Conservation (phyloP, 2,329 filamentous ascomycete genomes). For the Mariannaea sp. region DNA sequence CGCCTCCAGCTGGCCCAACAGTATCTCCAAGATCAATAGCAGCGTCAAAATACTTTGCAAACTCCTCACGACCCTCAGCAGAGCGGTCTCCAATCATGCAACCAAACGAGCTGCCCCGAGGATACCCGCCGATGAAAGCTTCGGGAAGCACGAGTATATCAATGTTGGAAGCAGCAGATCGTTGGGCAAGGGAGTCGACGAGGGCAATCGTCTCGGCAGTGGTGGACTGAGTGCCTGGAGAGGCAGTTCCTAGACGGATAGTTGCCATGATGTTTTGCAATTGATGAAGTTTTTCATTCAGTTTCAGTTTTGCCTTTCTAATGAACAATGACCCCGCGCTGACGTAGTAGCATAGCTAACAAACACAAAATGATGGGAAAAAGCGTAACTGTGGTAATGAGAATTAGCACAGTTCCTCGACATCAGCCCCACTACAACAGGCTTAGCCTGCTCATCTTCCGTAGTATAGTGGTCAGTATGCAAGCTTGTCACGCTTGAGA, state of each 20-base stretch:
- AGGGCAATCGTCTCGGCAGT: constrained; percentile 66
- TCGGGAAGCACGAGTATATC: constrained; percentile 88
- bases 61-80: constrained; percentile 77
- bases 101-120: constrained; percentile 79
- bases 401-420: background rate
- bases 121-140: constrained; percentile 90
- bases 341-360: too few species aligned
- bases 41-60: constrained; percentile 75
- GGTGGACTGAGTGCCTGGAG: constrained; percentile 56
- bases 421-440: constrained; percentile 14
- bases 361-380: too few species aligned
- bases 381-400: background rate
- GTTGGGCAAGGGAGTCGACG: constrained; percentile 65
- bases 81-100: constrained; percentile 72
- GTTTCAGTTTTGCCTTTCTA: too few species aligned
- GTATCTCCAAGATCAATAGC: constrained; percentile 87
- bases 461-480: constrained; percentile 21
- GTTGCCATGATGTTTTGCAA: constrained; percentile 26
- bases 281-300: background rate
- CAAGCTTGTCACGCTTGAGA: constrained; percentile 9
- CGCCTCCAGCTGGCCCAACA: constrained; percentile 58
- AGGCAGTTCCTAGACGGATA: constrained; percentile 61
- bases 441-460: constrained; percentile 13
- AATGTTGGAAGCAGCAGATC: constrained; percentile 60
- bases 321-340: too few species aligned